These are phyloP conservation scores for Cladosporium phlei DNA, from an alignment of 2,329 filamentous ascomycete genomes.

Conservation along the genomic window DNA sequence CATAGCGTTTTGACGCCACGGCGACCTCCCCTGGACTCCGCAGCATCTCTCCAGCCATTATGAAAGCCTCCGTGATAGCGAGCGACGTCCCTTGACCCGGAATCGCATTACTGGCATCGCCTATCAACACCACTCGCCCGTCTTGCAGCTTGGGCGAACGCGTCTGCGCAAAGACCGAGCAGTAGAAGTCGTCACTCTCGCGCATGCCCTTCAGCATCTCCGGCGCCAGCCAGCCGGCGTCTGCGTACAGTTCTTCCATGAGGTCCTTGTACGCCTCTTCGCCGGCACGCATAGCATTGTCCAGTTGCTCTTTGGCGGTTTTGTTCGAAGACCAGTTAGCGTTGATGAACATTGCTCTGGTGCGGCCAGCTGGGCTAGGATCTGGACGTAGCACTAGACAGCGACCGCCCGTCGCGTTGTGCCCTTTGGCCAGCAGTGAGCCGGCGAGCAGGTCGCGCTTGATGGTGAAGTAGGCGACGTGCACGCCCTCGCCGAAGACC, in stretches of 20 bases:
- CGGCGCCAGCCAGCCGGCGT: constrained; percentile 29
- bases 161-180: constrained; percentile 25
- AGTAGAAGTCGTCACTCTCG: constrained; percentile 26
- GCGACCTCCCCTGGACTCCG: constrained; percentile 9
- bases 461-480: constrained; percentile 41
- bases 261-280: constrained; percentile 20
- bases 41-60: constrained; percentile 25
- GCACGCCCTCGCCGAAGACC: constrained; percentile 28
- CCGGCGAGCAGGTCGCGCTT: constrained; percentile 26
- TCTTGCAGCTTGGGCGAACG: constrained; percentile 32
- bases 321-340: constrained; percentile 18
- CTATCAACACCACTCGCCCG: constrained; percentile 26
- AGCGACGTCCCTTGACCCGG: constrained; percentile 23
- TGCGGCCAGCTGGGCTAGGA: constrained; percentile 17
- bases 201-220: constrained; percentile 37
- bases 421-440: constrained; percentile 17
- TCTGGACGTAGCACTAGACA: constrained; percentile 25
- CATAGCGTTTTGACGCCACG: constrained; percentile 19
- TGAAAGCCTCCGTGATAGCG: constrained; percentile 25
- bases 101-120: constrained; percentile 23
- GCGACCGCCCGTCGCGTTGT: constrained; percentile 19
- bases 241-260: constrained; percentile 22
- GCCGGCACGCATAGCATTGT: constrained; percentile 27
- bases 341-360: constrained; percentile 18
- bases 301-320: constrained; percentile 26